A percentile compares a stretch with the other conserved stretches of the same genome.
These are phyloP conservation scores for Termitomyces sp. DNA, from an alignment of 768 basidiomycete genomes.

Conservation along the genomic window DNA sequence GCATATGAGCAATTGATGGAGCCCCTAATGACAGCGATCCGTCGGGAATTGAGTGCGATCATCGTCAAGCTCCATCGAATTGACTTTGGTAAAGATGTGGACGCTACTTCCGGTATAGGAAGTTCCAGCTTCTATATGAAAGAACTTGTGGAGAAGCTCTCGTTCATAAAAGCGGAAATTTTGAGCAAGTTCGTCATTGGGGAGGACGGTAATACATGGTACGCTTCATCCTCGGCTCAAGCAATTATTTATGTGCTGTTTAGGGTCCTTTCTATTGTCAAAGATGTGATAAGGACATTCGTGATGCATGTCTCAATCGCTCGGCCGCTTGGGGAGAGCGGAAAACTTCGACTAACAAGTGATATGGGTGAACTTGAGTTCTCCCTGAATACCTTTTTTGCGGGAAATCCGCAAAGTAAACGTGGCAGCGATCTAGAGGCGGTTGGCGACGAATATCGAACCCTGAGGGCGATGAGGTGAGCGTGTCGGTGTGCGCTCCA, in stretches of 20 bases:
- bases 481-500: slow-evolving; percentile 16
- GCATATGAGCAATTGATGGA: slow-evolving; percentile 55
- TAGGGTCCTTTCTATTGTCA: slow-evolving; percentile 65
- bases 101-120: slow-evolving; percentile 58
- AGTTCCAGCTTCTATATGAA: slow-evolving; percentile 86
- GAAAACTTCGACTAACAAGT: slow-evolving; percentile 89
- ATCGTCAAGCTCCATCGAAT: slow-evolving; percentile 81
- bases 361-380: slow-evolving; percentile 99
- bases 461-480: slow-evolving; percentile 81
- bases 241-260: not conserved
- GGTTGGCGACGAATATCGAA: slow-evolving; percentile 84
- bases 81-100: slow-evolving; percentile 70
- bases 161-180: slow-evolving; percentile 75
- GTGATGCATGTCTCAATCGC: slow-evolving; percentile 93
- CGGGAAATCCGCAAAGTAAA: slow-evolving; percentile 48
- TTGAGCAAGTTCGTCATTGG: slow-evolving; percentile 66
- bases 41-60: slow-evolving; percentile 75
- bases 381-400: slow-evolving; percentile 74
- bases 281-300: slow-evolving; percentile 79
- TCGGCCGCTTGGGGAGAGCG: slow-evolving; percentile 84
- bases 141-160: slow-evolving; percentile 83
- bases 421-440: slow-evolving; percentile 64
- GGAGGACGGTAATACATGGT: slow-evolving; percentile 75
- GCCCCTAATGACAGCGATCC: slow-evolving; percentile 61
- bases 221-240: slow-evolving; percentile 6